phyloP scores from a whole-genome alignment of 176 grass and related monocot genomes.

The Aegilops bicornis region DNA sequence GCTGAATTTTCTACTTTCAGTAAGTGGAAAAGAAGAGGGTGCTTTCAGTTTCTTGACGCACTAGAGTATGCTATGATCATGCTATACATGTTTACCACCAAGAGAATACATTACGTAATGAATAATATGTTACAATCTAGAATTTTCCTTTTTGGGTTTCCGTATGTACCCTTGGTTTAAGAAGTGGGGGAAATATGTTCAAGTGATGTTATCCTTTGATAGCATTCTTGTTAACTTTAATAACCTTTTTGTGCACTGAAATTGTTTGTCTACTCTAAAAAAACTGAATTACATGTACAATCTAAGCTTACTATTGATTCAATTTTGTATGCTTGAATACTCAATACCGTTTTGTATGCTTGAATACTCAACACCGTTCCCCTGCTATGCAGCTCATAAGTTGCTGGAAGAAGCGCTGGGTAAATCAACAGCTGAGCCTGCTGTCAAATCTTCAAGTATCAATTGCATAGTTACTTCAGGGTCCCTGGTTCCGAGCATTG shows the following conservation, averaged over 20 bases:
- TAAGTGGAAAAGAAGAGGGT: not conserved
- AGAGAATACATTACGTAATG: not conserved
- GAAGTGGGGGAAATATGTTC: not conserved
- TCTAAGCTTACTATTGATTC: not conserved
- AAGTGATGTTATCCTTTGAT: not conserved
- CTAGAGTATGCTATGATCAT: not conserved
- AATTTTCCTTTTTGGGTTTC: not conserved
- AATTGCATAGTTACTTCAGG: constrained; percentile 92
- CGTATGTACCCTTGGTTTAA: not conserved
- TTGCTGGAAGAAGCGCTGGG: constrained; percentile 59
- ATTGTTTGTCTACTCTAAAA: not conserved
- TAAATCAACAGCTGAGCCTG: constrained; percentile 26
- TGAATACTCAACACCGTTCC: not conserved
- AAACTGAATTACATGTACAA: not conserved
- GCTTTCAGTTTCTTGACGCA: not conserved
- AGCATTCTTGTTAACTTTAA: not conserved
- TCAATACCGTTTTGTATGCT: not conserved
- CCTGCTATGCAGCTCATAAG: constrained; percentile 54
- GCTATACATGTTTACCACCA: not conserved
- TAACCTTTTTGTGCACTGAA: not conserved
- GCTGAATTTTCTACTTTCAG: not conserved
- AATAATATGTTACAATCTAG: not conserved
- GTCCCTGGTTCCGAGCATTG: constrained; percentile 92
- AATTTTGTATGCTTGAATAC: not conserved
- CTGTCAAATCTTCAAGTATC: constrained; percentile 37